Conservation (phyloP, 208 protist genomes). For the Leishmania major region DNA sequence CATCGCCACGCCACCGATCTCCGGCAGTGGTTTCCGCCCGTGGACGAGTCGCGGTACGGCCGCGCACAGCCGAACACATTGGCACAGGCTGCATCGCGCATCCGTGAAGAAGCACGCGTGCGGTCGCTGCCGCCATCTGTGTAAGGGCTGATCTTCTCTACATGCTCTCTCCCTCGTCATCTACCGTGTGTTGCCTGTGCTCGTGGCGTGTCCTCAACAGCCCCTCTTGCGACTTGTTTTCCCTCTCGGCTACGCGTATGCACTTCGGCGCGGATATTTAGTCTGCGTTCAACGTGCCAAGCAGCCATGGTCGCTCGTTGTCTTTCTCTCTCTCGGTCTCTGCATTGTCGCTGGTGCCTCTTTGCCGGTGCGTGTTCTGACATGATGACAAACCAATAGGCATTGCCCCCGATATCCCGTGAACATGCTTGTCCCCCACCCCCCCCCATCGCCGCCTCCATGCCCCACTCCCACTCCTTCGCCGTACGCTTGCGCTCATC, state of each 20-base stretch:
- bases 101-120: constrained; percentile 7
- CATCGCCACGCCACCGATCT: constrained; percentile 79
- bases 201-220: neutral
- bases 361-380: neutral
- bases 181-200: neutral
- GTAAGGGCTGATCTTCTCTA: neutral
- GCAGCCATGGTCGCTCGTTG: neutral
- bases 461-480: neutral
- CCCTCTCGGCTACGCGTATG: neutral
- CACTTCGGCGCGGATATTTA: neutral
- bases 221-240: neutral
- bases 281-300: neutral
- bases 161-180: neutral
- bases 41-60: constrained; percentile 74
- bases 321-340: neutral
- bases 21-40: constrained; percentile 84
- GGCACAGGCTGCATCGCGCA: constrained; percentile 32
- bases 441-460: neutral
- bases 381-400: neutral
- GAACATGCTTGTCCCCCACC: neutral
- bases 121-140: neutral
- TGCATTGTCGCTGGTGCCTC: neutral
- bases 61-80: constrained; percentile 46
- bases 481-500: neutral
- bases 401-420: neutral